A percentile compares a stretch with the other conserved stretches of the same genome.
phyloP scores from a whole-genome alignment of 2,329 filamentous ascomycete genomes.

The Cladophialophora chaetospira region DNA sequence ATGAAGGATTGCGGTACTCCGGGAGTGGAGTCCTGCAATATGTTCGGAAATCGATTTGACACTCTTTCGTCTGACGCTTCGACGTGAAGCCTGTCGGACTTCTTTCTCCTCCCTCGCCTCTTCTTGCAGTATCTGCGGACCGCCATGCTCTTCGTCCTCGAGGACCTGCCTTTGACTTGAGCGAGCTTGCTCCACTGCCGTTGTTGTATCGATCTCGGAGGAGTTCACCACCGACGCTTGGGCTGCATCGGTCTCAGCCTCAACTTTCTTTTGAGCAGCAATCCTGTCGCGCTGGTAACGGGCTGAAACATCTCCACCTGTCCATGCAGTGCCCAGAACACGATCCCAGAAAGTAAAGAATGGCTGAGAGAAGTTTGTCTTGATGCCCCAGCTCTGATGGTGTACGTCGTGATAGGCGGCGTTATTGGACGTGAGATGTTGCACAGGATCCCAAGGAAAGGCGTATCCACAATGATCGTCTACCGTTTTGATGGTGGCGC shows the following conservation, averaged over 20 bases:
- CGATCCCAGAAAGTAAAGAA: slow-evolving; percentile 92
- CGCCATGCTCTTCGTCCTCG: slow-evolving; percentile 41
- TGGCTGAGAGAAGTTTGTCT: slow-evolving; percentile 58
- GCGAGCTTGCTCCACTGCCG: slow-evolving; percentile 43
- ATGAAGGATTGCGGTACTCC: slow-evolving; percentile 33
- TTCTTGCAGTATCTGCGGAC: slow-evolving; percentile 41
- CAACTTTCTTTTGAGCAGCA: slow-evolving; percentile 59
- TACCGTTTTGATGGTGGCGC: slow-evolving; percentile 91
- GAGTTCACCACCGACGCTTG: slow-evolving; percentile 34
- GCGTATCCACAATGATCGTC: slow-evolving; percentile 96
- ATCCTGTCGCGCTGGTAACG: slow-evolving; percentile 61
- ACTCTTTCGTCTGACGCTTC: slow-evolving; percentile 35
- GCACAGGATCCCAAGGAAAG: slow-evolving; percentile 93
- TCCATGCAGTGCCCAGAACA: slow-evolving; percentile 79
- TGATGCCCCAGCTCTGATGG: slow-evolving; percentile 99
- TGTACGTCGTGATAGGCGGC: slow-evolving; percentile 97
- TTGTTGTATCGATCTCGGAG: slow-evolving; percentile 30
- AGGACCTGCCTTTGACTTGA: slow-evolving; percentile 45
- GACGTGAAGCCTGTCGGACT: slow-evolving; percentile 27
- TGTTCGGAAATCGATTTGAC: slow-evolving; percentile 36
- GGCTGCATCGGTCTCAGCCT: slow-evolving; percentile 48
- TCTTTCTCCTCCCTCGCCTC: slow-evolving; percentile 46
- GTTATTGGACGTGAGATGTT: slow-evolving; percentile 91
- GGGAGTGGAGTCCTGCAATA: slow-evolving; percentile 34
- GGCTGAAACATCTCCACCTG: slow-evolving; percentile 63